Conservation (phyloP, 352 stramenopile genomes). For the Elongisporangium undulatum region DNA sequence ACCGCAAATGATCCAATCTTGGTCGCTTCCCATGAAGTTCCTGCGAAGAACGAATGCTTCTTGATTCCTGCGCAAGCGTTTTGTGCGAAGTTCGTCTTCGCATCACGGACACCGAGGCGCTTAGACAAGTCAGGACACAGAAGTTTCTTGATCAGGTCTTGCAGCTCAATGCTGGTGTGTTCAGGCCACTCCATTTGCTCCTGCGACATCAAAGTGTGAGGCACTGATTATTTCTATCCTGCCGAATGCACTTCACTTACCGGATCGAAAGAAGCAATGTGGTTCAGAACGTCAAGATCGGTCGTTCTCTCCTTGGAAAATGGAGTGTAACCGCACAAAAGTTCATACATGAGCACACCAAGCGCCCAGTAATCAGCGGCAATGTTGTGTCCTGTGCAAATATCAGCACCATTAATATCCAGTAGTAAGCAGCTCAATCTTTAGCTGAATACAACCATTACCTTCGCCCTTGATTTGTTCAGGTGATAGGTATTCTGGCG, state of each 20-base stretch:
- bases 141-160: conserved; percentile 64
- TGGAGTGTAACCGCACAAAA: conserved; percentile 85
- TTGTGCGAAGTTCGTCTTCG: conserved; percentile 30
- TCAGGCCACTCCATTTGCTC: conserved; percentile 70
- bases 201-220: conserved; percentile 11
- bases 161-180: conserved; percentile 57
- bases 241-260: conserved; percentile 14
- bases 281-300: conserved; percentile 86
- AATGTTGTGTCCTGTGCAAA: conserved; percentile 66
- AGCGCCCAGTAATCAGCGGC: conserved; percentile 92
- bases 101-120: conserved; percentile 55
- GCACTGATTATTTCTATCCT: not conserved
- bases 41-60: conserved; percentile 79
- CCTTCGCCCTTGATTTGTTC: conserved; percentile 87
- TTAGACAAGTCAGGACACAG: conserved; percentile 47
- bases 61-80: conserved; percentile 70
- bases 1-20: conserved; percentile 80
- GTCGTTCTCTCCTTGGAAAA: conserved; percentile 84
- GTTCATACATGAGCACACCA: conserved; percentile 93
- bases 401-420: conserved; percentile 1
- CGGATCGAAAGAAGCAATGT: conserved; percentile 75
- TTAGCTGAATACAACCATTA: conserved; percentile 7
- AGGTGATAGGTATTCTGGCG: conserved; percentile 78
- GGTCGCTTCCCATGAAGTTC: conserved; percentile 77
- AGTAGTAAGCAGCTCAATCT: not conserved